phyloP scores from a whole-genome alignment of 2,329 filamentous ascomycete genomes.

The Phialocephala sp. region DNA sequence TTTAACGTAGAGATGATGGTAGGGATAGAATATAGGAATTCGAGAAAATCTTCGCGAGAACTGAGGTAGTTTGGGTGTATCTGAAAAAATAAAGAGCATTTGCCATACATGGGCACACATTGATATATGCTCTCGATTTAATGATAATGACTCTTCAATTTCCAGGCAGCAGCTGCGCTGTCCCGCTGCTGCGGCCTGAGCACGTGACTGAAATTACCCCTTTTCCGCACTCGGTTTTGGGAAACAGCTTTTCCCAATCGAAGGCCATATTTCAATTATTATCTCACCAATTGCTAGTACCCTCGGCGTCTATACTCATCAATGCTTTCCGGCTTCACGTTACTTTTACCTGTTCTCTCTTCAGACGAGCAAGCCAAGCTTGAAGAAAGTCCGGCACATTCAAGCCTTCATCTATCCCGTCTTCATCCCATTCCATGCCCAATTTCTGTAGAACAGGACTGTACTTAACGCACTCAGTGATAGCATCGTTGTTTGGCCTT shows the following conservation, averaged over 20 bases:
- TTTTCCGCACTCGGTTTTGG: too few relatives aligned
- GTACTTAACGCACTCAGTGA: neutral
- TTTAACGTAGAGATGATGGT: neutral
- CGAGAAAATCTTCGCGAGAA: too few relatives aligned
- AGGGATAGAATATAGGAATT: neutral
- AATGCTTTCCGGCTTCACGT: neutral
- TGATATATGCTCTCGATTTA: too few relatives aligned
- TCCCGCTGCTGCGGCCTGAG: too few relatives aligned
- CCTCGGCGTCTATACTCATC: neutral
- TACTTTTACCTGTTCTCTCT: neutral
- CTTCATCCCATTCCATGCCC: neutral
- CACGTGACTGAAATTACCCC: too few relatives aligned
- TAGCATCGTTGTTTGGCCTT: neutral
- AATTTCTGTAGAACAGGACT: conserved; percentile 1
- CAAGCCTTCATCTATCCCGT: neutral
- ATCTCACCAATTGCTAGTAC: neutral
- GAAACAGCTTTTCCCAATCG: too few relatives aligned
- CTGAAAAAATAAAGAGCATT: too few relatives aligned
- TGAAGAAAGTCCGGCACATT: neutral
- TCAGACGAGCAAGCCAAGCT: conserved; percentile 1
- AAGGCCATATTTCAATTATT: neutral
- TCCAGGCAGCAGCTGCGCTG: too few relatives aligned
- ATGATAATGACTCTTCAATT: too few relatives aligned
- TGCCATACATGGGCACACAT: too few relatives aligned
- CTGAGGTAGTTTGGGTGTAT: neutral